Base-by-base conservation (phyloP, 2,329 filamentous ascomycete genomes). In the Colletotrichum tabaci region DNA sequence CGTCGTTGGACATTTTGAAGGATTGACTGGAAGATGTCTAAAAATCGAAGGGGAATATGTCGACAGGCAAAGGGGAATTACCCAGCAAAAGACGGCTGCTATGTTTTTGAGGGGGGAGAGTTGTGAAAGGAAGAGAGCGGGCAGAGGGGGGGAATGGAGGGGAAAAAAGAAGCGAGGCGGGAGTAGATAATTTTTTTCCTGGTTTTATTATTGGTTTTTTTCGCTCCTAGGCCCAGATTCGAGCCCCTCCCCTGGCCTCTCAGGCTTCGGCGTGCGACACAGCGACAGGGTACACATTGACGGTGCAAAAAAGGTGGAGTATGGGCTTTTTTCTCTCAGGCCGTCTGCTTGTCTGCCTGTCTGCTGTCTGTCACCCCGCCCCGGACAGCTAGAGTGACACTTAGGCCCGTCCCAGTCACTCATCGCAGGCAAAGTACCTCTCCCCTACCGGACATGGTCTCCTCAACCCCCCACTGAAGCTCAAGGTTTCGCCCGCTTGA, bases 1-100 rank as follows among this genome's bases (percentile, higher is more conserved):
- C 87, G 75, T 89, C 87, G 60, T 62, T 62, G 78, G 88, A 82
- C 88, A 90, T 90, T 79, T 83, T 89, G 87, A 85, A 81, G 81
- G 81, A 82, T 82, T 84, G 73, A 74, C 74, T 73, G 52, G 66
- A 73, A 74, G 67, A 73, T 74, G 74, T 67, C 71, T 73, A 74
- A 72, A 62, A 71, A 72, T 75, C 74, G 67, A 70, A 72, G 68
- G 69, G 64, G 73, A 66, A 73, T 61, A 72, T 74, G 50, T 72
- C 75, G 77, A 76, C 75, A 74, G 74, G 75, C 72, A 73, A 74
- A 67, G 70, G 61, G 66, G 58, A 67, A 66, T 72, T 44, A 71
- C 61, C 67, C 66, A 72, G 70, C 67, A 52, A 72, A 65, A 62
- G 61, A 64, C 66, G 61, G 50, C 66, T 72, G 70, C 67, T 72